Evolutionary conservation across 345 rosid genomes (phyloP).

Genomic region (Adansonia digitata): DNA sequence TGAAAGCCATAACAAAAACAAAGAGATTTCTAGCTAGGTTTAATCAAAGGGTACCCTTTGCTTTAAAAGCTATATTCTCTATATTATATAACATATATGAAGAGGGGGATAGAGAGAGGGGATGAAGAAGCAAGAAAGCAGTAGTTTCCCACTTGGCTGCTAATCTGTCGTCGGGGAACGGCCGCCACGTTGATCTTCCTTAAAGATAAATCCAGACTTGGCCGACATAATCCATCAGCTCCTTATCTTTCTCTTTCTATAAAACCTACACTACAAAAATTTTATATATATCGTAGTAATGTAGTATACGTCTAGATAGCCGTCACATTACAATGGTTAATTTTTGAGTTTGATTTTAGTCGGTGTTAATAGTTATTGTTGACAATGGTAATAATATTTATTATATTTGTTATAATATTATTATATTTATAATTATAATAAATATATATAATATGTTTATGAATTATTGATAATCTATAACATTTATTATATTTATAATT

Average conservation of each 20-base stretch:
- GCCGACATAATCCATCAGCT: slow-evolving; percentile 56
- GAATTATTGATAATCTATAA: no score
- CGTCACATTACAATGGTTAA: no score
- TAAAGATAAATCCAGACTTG: slow-evolving; percentile 37
- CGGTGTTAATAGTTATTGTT: no score
- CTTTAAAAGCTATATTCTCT: not conserved
- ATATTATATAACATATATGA: not conserved
- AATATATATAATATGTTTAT: no score
- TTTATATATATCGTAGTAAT: not conserved
- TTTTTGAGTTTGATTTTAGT: no score
- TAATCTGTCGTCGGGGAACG: slow-evolving; percentile 37
- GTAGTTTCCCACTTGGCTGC: slow-evolving; percentile 43
- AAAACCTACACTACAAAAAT: no score
- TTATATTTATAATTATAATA: no score
- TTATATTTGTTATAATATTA: no score
- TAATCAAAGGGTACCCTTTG: not conserved
- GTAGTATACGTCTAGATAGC: no score
- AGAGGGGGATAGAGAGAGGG: not conserved
- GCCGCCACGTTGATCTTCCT: slow-evolving; percentile 61
- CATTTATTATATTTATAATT: no score
- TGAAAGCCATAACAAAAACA: not conserved
- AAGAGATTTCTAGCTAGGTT: slow-evolving; percentile 4
- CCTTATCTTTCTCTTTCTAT: not conserved
- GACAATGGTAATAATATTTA: no score
- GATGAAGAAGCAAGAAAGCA: slow-evolving; percentile 10